These are phyloP conservation scores for Coemansia interrupta DNA, from an alignment of 192 early-diverging fungal species.

Conservation along the genomic window DNA sequence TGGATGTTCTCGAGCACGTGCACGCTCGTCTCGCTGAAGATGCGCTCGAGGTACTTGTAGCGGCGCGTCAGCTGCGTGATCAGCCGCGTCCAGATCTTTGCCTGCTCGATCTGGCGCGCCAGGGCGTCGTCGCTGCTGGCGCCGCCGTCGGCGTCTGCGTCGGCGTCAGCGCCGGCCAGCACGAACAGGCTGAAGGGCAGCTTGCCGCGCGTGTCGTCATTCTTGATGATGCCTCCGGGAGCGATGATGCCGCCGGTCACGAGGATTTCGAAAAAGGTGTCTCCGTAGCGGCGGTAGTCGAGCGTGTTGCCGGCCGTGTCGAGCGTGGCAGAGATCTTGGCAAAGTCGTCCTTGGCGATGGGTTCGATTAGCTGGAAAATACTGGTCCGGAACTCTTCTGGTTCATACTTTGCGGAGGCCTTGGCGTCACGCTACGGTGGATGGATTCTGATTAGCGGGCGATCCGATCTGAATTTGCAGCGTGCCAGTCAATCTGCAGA, in stretches of 20 bases:
- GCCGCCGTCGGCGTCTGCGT: slow-evolving; percentile 21
- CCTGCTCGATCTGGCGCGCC: slow-evolving; percentile 52
- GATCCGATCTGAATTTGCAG: neutral
- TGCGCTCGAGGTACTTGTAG: slow-evolving; percentile 89
- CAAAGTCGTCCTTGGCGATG: slow-evolving; percentile 59
- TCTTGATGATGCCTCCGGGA: slow-evolving; percentile 42
- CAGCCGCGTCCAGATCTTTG: slow-evolving; percentile 77
- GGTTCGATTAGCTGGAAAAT: slow-evolving; percentile 54
- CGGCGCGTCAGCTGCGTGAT: slow-evolving; percentile 87
- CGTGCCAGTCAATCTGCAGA: too few species aligned
- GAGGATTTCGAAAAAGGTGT: slow-evolving; percentile 89
- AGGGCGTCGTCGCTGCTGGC: too few species aligned
- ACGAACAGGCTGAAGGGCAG: slow-evolving; percentile 72
- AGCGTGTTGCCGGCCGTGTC: slow-evolving; percentile 82
- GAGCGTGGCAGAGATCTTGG: slow-evolving; percentile 69
- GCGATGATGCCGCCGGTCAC: slow-evolving; percentile 87
- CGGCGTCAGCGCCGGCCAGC: slow-evolving; percentile 61
- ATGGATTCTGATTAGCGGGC: neutral
- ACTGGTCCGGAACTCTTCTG: slow-evolving; percentile 52
- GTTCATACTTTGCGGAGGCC: slow-evolving; percentile 68
- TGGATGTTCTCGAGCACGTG: slow-evolving; percentile 88
- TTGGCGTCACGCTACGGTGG: slow-evolving; percentile 55
- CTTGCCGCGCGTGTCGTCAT: slow-evolving; percentile 70
- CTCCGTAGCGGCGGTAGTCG: slow-evolving; percentile 94
- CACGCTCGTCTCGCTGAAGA: slow-evolving; percentile 78